Evolutionary conservation across 768 basidiomycete genomes (phyloP).

Genomic region (Lyophyllum shimeji): DNA sequence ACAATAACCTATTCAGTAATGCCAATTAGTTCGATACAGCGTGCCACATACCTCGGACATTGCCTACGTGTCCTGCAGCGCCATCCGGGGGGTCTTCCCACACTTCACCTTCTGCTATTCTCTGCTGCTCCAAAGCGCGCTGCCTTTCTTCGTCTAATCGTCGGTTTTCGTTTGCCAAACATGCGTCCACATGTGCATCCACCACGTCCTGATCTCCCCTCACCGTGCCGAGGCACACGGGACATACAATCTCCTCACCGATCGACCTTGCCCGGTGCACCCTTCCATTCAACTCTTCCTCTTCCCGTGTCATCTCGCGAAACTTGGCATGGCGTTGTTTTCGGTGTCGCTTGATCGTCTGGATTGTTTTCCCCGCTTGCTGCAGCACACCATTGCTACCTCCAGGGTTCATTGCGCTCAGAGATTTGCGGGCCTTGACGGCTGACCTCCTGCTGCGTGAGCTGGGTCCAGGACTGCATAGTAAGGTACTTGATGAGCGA

Average conservation of each 20-base stretch:
- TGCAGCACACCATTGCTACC: conserved; percentile 28
- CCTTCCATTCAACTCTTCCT: conserved; percentile 41
- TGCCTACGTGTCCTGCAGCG: conserved; percentile 42
- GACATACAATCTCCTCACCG: conserved; percentile 57
- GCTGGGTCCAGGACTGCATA: conserved; percentile 30
- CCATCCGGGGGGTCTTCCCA: conserved; percentile 31
- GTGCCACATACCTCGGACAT: conserved; percentile 43
- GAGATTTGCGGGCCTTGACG: conserved; percentile 39
- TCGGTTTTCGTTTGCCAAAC: conserved; percentile 57
- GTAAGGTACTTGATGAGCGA: conserved; percentile 3
- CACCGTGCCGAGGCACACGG: conserved; percentile 60
- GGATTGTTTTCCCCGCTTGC: conserved; percentile 53
- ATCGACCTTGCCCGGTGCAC: conserved; percentile 28
- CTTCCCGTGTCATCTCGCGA: conserved; percentile 65
- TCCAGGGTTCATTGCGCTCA: conserved; percentile 24
- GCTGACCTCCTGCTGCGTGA: conserved; percentile 39
- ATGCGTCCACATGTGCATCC: conserved; percentile 81
- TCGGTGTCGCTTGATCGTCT: conserved; percentile 64
- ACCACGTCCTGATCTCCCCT: conserved; percentile 71
- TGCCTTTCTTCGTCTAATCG: conserved; percentile 43
- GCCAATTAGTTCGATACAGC: neutral
- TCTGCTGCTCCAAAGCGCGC: conserved; percentile 29
- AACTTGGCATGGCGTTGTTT: conserved; percentile 68
- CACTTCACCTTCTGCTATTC: conserved; percentile 26
- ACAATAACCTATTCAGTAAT: neutral